These are phyloP conservation scores for Singerocomus rubriflavus DNA, from an alignment of 1,284 basidiomycete species.

Conservation along the genomic window DNA sequence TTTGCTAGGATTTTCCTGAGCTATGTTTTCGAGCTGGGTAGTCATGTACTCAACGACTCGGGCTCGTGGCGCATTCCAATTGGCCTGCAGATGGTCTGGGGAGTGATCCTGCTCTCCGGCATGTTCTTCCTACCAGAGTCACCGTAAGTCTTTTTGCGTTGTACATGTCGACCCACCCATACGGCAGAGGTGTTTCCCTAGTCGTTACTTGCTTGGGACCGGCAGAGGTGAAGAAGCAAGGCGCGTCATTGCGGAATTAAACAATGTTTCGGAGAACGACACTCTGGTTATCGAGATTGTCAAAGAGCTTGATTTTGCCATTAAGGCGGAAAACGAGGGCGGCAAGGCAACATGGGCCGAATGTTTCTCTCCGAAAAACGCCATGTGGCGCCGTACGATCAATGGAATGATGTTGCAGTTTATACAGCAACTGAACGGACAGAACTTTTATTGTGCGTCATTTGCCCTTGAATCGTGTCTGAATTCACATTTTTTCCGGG, in stretches of 20 bases:
- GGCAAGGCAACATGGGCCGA: constrained; percentile 78
- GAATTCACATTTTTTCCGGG: background rate
- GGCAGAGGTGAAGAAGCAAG: constrained; percentile 54
- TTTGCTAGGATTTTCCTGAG: constrained; percentile 42
- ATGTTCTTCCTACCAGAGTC: constrained; percentile 79
- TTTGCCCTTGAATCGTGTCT: background rate
- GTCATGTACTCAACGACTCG: constrained; percentile 54
- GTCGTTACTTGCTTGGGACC: constrained; percentile 59
- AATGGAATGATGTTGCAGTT: constrained; percentile 84
- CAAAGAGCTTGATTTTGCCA: constrained; percentile 65
- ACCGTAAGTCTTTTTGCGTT: constrained; percentile 43
- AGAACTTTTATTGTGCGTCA: constrained; percentile 69
- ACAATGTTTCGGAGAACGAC: constrained; percentile 49
- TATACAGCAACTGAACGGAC: constrained; percentile 76
- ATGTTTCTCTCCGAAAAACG: constrained; percentile 70
- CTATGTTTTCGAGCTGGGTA: constrained; percentile 31
- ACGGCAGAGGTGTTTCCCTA: constrained; percentile 22
- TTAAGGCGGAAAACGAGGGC: constrained; percentile 68
- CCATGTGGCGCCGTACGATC: constrained; percentile 66
- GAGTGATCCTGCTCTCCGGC: constrained; percentile 62
- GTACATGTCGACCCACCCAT: background rate
- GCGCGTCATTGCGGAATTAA: constrained; percentile 62
- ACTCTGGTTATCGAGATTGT: constrained; percentile 36
- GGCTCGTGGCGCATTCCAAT: constrained; percentile 73
- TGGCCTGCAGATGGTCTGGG: constrained; percentile 67